These are phyloP conservation scores for Plasmodium falciparum DNA, from an alignment of 169 alveolate genomes.

Conservation along the genomic window DNA sequence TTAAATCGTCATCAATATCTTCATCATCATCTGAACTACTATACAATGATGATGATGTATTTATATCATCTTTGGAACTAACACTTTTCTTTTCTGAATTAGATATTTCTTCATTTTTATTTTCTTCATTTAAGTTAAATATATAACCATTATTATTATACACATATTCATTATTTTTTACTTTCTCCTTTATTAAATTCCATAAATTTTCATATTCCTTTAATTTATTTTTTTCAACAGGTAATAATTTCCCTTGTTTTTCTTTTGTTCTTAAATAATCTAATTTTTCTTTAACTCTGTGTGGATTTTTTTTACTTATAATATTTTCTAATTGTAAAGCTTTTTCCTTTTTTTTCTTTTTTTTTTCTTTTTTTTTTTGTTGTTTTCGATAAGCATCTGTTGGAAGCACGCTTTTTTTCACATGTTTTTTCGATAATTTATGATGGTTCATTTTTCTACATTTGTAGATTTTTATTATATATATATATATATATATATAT, in stretches of 20 bases:
- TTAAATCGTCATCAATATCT: not conserved
- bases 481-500: too few species aligned
- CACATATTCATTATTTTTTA: slow-evolving; percentile 37
- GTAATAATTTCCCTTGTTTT: slow-evolving; percentile 68
- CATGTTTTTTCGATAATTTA: slow-evolving; percentile 11
- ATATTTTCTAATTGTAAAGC: slow-evolving; percentile 52
- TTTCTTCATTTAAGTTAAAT: slow-evolving; percentile 29
- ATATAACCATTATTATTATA: slow-evolving; percentile 51
- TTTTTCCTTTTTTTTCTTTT: slow-evolving; percentile 56
- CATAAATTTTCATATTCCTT: slow-evolving; percentile 69
- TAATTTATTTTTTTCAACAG: slow-evolving; percentile 46
- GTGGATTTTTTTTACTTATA: slow-evolving; percentile 66
- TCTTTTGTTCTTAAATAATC: slow-evolving; percentile 49
- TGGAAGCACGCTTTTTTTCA: slow-evolving; percentile 49
- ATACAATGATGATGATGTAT: slow-evolving; percentile 1
- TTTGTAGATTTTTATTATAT: too few species aligned
- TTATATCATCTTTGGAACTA: not conserved
- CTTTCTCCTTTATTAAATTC: slow-evolving; percentile 75
- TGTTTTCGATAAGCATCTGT: slow-evolving; percentile 63
- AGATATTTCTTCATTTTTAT: not conserved
- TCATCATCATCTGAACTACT: not conserved
- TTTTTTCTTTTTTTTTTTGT: slow-evolving; percentile 61
- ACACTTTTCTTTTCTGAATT: not conserved
- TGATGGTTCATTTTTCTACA: too few species aligned
- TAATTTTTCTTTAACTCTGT: slow-evolving; percentile 63